A percentile compares a stretch with the other conserved stretches of the same genome.
Evolutionary conservation across 495 filamentous ascomycete genomes (phyloP).

Genomic region (Xylaria acuta): DNA sequence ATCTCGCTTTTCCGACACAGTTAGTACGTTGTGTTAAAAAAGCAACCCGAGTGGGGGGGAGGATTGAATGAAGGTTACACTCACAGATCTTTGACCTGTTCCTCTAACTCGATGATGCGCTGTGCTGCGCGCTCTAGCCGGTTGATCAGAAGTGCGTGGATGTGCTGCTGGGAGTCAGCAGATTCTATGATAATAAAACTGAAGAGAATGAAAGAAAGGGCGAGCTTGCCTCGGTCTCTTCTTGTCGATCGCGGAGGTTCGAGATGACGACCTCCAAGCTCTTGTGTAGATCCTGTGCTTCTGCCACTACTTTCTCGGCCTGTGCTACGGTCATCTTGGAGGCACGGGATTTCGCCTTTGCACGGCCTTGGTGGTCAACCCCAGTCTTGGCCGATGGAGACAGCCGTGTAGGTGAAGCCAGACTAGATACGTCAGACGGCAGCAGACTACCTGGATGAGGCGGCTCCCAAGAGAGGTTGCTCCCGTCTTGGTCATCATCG

Average conservation of each 20-base stretch:
- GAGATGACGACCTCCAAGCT: constrained; percentile 45
- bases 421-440: constrained; percentile 18
- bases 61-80: constrained; percentile 26
- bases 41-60: no score
- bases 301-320: constrained; percentile 43
- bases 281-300: constrained; percentile 49
- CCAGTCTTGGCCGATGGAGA: constrained; percentile 29
- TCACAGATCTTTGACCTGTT: constrained; percentile 54
- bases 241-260: constrained; percentile 50
- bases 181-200: constrained; percentile 16
- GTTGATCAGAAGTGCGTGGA: constrained; percentile 57
- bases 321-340: constrained; percentile 33
- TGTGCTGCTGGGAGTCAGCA: constrained; percentile 47
- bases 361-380: background rate
- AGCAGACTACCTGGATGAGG: constrained; percentile 3
- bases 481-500: constrained; percentile 7
- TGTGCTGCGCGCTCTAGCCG: constrained; percentile 59
- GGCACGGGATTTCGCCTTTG: constrained; percentile 6
- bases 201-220: background rate
- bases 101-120: constrained; percentile 58
- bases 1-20: constrained; percentile 39
- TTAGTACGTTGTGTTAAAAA: constrained; percentile 24
- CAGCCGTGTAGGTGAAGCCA: constrained; percentile 26
- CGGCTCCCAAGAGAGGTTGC: constrained; percentile 33
- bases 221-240: constrained; percentile 57